Base-by-base conservation (phyloP, 805 yeast species). In the Starmerella powellii region DNA sequence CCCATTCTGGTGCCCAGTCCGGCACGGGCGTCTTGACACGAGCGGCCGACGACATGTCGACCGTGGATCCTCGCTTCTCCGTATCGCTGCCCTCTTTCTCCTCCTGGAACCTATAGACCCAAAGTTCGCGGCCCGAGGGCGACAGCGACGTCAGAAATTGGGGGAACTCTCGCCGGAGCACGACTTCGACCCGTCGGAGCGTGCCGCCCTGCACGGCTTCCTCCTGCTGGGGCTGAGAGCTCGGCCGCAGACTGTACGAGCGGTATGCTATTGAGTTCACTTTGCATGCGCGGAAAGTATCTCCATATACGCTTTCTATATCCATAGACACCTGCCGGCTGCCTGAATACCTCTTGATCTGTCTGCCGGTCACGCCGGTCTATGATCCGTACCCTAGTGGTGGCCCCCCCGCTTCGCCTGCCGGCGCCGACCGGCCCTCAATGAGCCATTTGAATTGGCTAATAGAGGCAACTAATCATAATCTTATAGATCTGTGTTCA, bases 41-140 rank as follows among this genome's bases (percentile, higher is more conserved):
- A n/a, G n/a, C n/a, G n/a, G n/a, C n/a, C n/a, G n/a, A n/a, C n/a
- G n/a, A n/a, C n/a, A n/a, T n/a, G n/a, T n/a, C n/a, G n/a, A n/a
- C n/a, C n/a, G n/a, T n/a, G n/a, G n/a, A n/a, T n/a, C n/a, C n/a
- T n/a, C n/a, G n/a, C n/a, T n/a, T n/a, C n/a, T n/a, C n/a, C 37
- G 18, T 5, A 6, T n/a, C 12, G n/a, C 8, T 21, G 13, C 5
- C 12, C 24, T 8, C 27, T 27, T 21, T 21, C 10, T 23, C 40
- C 15, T 17, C 37, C 13, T 39, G 31, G 37, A 37, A 39, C 8
- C 24, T 8, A 30, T 51, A 54, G 2, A 46, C 45, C 56, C 56
- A 54, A n/a, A 54, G 43, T 23, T 51, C 56, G 15, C 40, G 34
- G 8, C 56, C 53, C 4, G 46, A 26, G 1, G 34, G 32, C 10